A percentile compares a stretch with the other conserved stretches of the same genome.
Conservation (phyloP, 441 rosid genomes). For the Isatis lusitanica region DNA sequence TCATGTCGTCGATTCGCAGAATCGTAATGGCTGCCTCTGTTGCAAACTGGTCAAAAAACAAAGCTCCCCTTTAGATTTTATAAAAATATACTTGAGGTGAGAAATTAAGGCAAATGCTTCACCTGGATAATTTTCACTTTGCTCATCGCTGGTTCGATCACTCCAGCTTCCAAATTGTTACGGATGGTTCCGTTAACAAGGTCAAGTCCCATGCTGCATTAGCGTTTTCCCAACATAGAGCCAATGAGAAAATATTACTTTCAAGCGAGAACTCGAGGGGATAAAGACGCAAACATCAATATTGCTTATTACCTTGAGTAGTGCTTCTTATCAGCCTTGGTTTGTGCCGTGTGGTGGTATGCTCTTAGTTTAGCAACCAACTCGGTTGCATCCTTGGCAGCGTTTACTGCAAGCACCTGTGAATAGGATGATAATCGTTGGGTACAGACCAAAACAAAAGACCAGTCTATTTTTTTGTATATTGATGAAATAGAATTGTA, state of each 20-base stretch:
- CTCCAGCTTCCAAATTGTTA: constrained; percentile 96
- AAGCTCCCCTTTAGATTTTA: constrained; percentile 6
- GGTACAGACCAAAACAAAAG: background rate
- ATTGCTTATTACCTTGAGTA: constrained; percentile 60
- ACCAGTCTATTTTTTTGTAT: background rate
- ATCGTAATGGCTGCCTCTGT: constrained; percentile 99
- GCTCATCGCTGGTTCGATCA: constrained; percentile 99
- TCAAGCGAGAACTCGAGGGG: background rate
- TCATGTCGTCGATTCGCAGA: constrained; percentile 97
- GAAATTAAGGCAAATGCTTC: constrained; percentile 4
- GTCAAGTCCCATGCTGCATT: constrained; percentile 93
- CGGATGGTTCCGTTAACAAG: constrained; percentile 78
- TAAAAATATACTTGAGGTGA: background rate
- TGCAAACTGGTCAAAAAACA: constrained; percentile 67
- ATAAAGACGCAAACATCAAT: background rate
- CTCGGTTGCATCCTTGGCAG: constrained; percentile 96
- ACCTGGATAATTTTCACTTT: constrained; percentile 99
- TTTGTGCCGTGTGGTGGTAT: constrained; percentile 95
- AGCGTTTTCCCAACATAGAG: constrained; percentile 4
- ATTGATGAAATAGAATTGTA: background rate
- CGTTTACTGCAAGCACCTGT: constrained; percentile 96
- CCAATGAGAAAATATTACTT: constrained; percentile 1
- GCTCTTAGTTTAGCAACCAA: constrained; percentile 94
- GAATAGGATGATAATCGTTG: background rate
- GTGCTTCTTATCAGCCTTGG: constrained; percentile 93